Evolutionary conservation across 2,329 filamentous ascomycete species (phyloP), one percentile per base, ranked within the genome.

Genomic region (Cordyceps cicadae): DNA sequence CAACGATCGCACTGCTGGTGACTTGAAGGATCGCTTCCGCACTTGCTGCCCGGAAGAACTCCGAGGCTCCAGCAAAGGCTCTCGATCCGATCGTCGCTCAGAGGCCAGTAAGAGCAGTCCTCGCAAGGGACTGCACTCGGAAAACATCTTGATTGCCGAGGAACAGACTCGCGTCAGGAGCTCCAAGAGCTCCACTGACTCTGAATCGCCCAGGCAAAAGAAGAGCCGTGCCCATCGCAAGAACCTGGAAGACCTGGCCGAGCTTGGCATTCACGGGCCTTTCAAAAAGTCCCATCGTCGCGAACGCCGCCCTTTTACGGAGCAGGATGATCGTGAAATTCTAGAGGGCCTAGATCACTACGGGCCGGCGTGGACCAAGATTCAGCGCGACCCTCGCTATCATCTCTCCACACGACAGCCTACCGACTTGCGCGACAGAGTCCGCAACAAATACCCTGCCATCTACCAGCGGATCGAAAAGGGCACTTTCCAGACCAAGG

Each of bases 41-140:
- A 87, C 85, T 3, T 87, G 84, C 67, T 87, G 84, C 63, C 85
- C 85, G 0, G 78, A 79, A 39, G 85, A 87, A 68, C 75, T 87
- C 43, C 79, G 81, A 53, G 73, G 73, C 26, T 76, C 75, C 12
- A 76, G 70, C 63, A 72, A 70, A 56, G 57, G 67, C 56, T 68
- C 62, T 45, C 67, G 65, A 62, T 68, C 63, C 66, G 64, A 19
- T 65, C 67, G 24, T 45, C 67, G 15, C 51, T 60, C 21, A 49
- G 65, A 41, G 52, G 63, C n/a, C 66, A 71, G 53, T 62, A 70
- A 24, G 73, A 69, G 53, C 68, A 69, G 49, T 19, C 59, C 59
- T 8, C 82, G 77, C 63, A 78, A 79, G 17, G 81, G 78, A 9
- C 69, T 82, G 32, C 75, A 80, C 63, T 74, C 81, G 1, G 82